These are phyloP conservation scores for Ogataea populi-albae DNA, from an alignment of 805 yeast genomes.

Conservation along the genomic window DNA sequence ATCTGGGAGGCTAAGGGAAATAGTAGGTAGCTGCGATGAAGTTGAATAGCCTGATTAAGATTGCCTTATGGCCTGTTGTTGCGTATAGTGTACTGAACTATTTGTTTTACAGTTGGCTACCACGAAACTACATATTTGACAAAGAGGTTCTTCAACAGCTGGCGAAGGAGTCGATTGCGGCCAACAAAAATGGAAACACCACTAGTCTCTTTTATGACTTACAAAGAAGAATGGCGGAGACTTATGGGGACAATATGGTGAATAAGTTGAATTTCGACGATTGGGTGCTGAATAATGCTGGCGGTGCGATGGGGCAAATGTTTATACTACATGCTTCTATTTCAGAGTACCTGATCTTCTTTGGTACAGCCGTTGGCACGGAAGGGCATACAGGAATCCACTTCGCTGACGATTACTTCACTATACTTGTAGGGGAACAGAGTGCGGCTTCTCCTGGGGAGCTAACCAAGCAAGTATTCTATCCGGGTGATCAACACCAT, in stretches of 20 bases:
- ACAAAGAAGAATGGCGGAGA: slow-evolving; percentile 52
- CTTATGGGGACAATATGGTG: slow-evolving; percentile 66
- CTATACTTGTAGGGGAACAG: slow-evolving; percentile 80
- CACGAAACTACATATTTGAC: slow-evolving; percentile 69
- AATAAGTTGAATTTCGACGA: slow-evolving; percentile 72
- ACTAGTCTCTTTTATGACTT: slow-evolving; percentile 63
- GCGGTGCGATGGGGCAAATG: slow-evolving; percentile 99
- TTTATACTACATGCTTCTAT: slow-evolving; percentile 91
- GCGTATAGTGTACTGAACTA: slow-evolving; percentile 36
- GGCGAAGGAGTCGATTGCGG: slow-evolving; percentile 51
- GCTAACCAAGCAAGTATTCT: slow-evolving; percentile 63
- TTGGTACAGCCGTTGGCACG: slow-evolving; percentile 91
- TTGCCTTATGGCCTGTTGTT: slow-evolving; percentile 26
- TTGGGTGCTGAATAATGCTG: slow-evolving; percentile 97
- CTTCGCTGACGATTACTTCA: slow-evolving; percentile 96
- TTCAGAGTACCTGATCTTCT: slow-evolving; percentile 87
- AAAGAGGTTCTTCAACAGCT: slow-evolving; percentile 55
- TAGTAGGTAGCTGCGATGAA: slow-evolving; percentile 7
- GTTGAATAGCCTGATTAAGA: slow-evolving; percentile 4
- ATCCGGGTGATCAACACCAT: slow-evolving; percentile 86
- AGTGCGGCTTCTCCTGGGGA: slow-evolving; percentile 66
- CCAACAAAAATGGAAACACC: slow-evolving; percentile 56
- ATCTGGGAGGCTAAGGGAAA: not conserved
- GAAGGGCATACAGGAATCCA: slow-evolving; percentile 97
- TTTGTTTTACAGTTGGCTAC: slow-evolving; percentile 63